Base-by-base conservation (phyloP, 2,329 filamentous ascomycete species). In the Emmonsia crescens region DNA sequence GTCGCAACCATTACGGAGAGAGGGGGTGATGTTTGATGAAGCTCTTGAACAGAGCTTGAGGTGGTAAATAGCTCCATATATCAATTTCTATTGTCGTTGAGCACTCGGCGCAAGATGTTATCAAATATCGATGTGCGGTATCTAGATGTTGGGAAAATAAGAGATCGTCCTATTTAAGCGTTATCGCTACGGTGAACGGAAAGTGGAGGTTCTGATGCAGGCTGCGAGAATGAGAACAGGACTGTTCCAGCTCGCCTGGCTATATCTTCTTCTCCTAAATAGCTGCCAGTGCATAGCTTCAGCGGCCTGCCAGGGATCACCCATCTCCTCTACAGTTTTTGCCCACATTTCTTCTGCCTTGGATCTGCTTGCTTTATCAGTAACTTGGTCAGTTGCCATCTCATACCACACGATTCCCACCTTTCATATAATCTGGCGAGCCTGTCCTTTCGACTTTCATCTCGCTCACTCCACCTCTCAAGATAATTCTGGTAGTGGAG, bases 241-340 rank as follows among this genome's bases (percentile, higher is more conserved):
- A 48, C 44, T n/a, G 10, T 55, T 94, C 44, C 44, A 48, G 44
- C 6, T 48, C 44, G 44, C n/a, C 44, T 48, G 44, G 91, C 92
- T 91, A 97, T 97, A 69, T 96, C 93, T 68, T 86, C 81, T 73
- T 96, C 91, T 64, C 93, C 93, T n/a, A n/a, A n/a, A n/a, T 61
- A 97, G 81, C 71, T 96, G 89, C 93, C 94, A 97, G 76, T 97
- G 93, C 92, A 96, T 96, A 5, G 91, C 91, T 76, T 97, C 93
- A 57, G 90, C 93, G n/a, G 93, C 91, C 70, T 93, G 85, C 93
- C 93, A 97, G 46, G 93, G 93, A 62, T 96, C 87, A 38, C 87
- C 87, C 87, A 97, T 93, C 75, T 97, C 93, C 73, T 94, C 91
- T 49, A 92, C 91, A 24, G 97, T 89, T 70, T 93, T 94, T 64